phyloP scores from a whole-genome alignment of 1,139 yeast species.

The Blastobotrys persicus region DNA sequence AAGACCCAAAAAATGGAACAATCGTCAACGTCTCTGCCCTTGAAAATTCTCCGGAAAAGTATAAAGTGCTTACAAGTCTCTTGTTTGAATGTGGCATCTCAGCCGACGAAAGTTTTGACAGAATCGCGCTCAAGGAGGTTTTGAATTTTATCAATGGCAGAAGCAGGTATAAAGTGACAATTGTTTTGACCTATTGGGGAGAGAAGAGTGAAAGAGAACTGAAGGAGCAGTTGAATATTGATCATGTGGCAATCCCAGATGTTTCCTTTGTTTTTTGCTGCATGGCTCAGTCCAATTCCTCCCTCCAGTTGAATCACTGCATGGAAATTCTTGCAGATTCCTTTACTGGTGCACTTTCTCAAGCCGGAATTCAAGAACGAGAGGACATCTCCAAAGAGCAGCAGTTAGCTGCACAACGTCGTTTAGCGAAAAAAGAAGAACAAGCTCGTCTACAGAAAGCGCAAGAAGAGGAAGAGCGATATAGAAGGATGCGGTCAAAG shows the following conservation, averaged over 20 bases:
- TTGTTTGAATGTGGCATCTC: conserved; percentile 32
- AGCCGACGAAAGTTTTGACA: conserved; percentile 14
- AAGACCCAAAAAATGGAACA: conserved; percentile 13
- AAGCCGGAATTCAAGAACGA: conserved; percentile 8
- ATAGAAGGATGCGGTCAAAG: conserved; percentile 6
- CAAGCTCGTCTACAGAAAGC: conserved; percentile 3
- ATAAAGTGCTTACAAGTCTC: conserved; percentile 27
- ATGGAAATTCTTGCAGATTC: conserved; percentile 4
- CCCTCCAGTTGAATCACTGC: not conserved
- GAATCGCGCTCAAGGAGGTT: conserved; percentile 23
- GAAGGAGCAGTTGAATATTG: not conserved
- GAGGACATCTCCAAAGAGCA: conserved; percentile 11
- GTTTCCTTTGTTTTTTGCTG: not conserved
- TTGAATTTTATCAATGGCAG: conserved; percentile 8
- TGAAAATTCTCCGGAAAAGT: conserved; percentile 24
- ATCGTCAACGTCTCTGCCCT: conserved; percentile 25
- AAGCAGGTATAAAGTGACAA: conserved; percentile 6
- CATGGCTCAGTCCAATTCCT: conserved; percentile 1
- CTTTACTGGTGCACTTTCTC: conserved; percentile 11
- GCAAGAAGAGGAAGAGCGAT: conserved; percentile 11
- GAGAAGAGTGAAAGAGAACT: conserved; percentile 1
- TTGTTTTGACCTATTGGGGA: conserved; percentile 15
- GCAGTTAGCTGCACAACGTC: conserved; percentile 12
- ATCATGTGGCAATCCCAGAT: not conserved
- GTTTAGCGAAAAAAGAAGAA: conserved; percentile 2